phyloP scores from a whole-genome alignment of 2,329 filamentous ascomycete genomes.

The Camillea tinctor region DNA sequence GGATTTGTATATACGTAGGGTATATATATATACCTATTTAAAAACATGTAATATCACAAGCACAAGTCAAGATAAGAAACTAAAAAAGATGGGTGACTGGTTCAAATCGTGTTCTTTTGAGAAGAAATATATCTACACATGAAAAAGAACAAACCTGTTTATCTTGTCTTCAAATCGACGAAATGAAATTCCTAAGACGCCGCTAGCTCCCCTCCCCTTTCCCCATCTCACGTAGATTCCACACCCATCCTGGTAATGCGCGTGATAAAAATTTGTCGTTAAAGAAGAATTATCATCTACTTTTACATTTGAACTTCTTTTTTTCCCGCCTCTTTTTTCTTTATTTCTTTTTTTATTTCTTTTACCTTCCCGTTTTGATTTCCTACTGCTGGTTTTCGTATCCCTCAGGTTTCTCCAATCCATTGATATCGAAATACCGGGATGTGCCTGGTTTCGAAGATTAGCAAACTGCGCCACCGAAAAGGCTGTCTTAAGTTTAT shows the following conservation, averaged over 20 bases:
- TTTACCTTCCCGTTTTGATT: neutral
- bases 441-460: conserved; percentile 63
- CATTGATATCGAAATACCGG: conserved; percentile 81
- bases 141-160: conserved; percentile 22
- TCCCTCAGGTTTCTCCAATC: conserved; percentile 77
- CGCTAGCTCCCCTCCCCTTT: conserved; percentile 21
- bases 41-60: neutral
- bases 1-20: neutral
- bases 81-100: neutral
- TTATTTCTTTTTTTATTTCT: neutral
- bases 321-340: too few species aligned
- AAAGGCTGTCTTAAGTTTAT: conserved; percentile 3
- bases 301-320: conserved; percentile 8
- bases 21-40: neutral
- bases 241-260: conserved; percentile 15
- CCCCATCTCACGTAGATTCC: conserved; percentile 17
- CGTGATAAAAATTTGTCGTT: conserved; percentile 19
- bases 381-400: conserved; percentile 67
- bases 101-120: neutral
- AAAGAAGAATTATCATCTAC: conserved; percentile 17
- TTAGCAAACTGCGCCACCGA: neutral
- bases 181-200: conserved; percentile 26
- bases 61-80: neutral
- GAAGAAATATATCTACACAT: conserved; percentile 7
- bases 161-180: conserved; percentile 20